These are phyloP conservation scores for Plasmodium billcollinsi DNA, from an alignment of 169 alveolate species.

Conservation along the genomic window DNA sequence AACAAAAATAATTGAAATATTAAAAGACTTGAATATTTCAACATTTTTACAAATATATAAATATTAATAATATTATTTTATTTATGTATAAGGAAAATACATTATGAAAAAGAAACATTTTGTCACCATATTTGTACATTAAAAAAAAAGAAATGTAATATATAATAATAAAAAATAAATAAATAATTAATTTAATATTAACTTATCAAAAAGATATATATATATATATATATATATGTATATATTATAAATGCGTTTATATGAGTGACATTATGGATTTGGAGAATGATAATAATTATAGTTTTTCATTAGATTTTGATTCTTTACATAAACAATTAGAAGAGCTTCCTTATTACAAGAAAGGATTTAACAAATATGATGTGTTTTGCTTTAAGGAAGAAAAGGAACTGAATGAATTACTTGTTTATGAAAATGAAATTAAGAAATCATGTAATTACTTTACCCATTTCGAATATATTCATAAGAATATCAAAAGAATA, in stretches of 20 bases:
- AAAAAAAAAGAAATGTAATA: no score
- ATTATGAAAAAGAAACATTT: no score
- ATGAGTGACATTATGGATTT: conserved; percentile 32
- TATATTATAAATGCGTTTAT: neutral
- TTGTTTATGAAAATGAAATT: conserved; percentile 24
- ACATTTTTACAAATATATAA: no score
- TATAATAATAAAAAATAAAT: no score
- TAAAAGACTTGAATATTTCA: no score
- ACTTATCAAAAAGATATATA: no score
- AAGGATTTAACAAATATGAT: conserved; percentile 41
- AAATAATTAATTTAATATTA: no score
- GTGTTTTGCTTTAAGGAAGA: conserved; percentile 40
- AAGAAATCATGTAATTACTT: conserved; percentile 12
- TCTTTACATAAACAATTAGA: conserved; percentile 1
- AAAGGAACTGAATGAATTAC: conserved; percentile 25
- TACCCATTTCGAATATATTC: conserved; percentile 43
- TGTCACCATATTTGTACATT: no score
- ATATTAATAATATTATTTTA: no score
- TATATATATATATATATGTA: no score
- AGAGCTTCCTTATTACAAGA: neutral
- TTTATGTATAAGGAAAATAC: no score
- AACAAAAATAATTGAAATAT: no score
- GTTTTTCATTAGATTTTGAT: neutral
- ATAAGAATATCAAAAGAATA: conserved; percentile 22
- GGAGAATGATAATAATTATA: conserved; percentile 9